Percentiles rank a stretch among this genome's conserved stretches.
Evolutionary conservation across 345 rosid genomes (phyloP).

Genomic region (Anacardium occidentale): DNA sequence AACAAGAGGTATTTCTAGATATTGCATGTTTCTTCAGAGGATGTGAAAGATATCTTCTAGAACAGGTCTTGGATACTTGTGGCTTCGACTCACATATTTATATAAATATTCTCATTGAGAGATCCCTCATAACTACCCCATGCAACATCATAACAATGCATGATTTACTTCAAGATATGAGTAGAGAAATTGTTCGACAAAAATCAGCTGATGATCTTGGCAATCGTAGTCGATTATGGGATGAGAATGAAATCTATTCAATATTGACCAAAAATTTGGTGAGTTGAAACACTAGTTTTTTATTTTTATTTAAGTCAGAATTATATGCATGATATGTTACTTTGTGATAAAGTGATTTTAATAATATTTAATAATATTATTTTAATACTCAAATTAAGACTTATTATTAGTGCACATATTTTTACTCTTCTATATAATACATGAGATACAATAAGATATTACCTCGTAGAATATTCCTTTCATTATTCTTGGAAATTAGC

Average conservation of each 20-base stretch:
- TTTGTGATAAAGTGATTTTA: no score
- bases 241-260: not conserved
- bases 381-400: no score
- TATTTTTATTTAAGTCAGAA: no score
- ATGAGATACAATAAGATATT: no score
- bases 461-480: no score
- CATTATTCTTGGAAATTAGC: no score
- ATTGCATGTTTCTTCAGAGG: constrained; percentile 32
- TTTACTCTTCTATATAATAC: no score
- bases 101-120: constrained; percentile 25
- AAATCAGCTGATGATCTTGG: not conserved
- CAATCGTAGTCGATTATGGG: not conserved
- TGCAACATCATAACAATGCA: not conserved
- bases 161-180: no score
- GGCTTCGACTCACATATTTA: constrained; percentile 1
- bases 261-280: not conserved
- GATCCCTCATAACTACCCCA: constrained; percentile 15
- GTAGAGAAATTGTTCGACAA: no score
- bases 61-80: constrained; percentile 14
- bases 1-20: constrained; percentile 4
- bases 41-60: not conserved
- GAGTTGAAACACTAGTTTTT: not conserved
- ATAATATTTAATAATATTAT: no score
- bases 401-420: no score
- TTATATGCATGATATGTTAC: no score